These are phyloP conservation scores for Prunella vulgaris DNA, from an alignment of 257 asterid species.

Conservation along the genomic window DNA sequence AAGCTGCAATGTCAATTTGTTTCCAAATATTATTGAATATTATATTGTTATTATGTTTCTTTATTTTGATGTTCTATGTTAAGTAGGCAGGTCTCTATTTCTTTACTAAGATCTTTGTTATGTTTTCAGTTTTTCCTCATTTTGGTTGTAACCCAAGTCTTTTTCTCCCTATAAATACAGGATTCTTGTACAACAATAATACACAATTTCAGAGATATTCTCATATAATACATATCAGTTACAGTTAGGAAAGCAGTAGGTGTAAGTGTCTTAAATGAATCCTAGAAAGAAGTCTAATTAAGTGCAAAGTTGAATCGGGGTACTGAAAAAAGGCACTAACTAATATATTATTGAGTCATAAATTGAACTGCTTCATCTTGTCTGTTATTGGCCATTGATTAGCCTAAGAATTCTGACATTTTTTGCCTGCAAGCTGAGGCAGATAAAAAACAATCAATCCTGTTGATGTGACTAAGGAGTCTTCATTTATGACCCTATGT, in stretches of 20 bases:
- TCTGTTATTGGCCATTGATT: not conserved
- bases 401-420: not conserved
- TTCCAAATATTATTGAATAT: not conserved
- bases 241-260: not conserved
- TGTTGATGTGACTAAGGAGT: conserved; percentile 11
- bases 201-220: not conserved
- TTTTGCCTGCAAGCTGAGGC: conserved; percentile 10
- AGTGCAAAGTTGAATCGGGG: not conserved
- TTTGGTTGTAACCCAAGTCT: not conserved
- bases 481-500: conserved; percentile 8
- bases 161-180: not conserved
- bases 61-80: not conserved
- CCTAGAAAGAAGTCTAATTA: not conserved
- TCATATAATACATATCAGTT: not conserved
- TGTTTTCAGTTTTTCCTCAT: not conserved
- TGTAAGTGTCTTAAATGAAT: not conserved
- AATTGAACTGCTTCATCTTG: conserved; percentile 5
- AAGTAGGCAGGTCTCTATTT: not conserved
- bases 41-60: not conserved
- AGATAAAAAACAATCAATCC: not conserved
- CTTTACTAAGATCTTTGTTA: not conserved
- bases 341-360: not conserved
- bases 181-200: not conserved
- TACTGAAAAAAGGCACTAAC: conserved; percentile 3
- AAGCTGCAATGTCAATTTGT: conserved; percentile 24